Base-by-base conservation (phyloP, 495 filamentous ascomycete species). In the Hapsidospora chrysogenum region DNA sequence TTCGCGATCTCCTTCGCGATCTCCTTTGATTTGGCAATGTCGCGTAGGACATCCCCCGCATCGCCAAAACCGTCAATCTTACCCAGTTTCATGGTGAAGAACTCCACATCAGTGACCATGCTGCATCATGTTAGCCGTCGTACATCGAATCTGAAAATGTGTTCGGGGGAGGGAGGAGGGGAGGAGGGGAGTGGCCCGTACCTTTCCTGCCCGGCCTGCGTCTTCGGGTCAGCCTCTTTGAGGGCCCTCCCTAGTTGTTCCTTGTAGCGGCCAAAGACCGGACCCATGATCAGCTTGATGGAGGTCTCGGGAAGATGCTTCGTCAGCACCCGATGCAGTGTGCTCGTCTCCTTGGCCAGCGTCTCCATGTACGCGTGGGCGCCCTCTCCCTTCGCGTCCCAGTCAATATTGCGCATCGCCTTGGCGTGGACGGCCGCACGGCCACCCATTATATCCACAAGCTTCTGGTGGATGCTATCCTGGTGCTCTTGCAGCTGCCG, bases 401-500 rank as follows among this genome's bases (percentile, higher is more conserved):
- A 94, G 38, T 80, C 56, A 27, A 86, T 65, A 37, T 72, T 72
- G 50, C 74, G 81, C 61, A 99, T 74, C 13, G 71, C 68, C 38
- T 69, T 77, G 15, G 84, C 73, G 44, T 82, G 84, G 0, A 71
- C 57, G 2, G 69, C 55, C 5, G 80, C 80, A 1, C 89, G 72
- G 9, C 73, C 75, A 31, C 75, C 76, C 86, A 96, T 95, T 40
- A 99, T 96, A 38, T 93, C 85, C 11, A 94, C 80, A 0, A 99
- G 62, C 50, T 99, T 99, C 35, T 93, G 85, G 47, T 92, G 83
- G 37, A 96, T 96, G 41, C 73, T 83, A 21, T 72, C 73, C 49
- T 95, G 89, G 51, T 96, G 89, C 46, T 99, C 89, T 46, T 92
- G 83, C 44, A 78, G 87, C 5, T 82, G 63, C 25, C 89, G 71